Base-by-base conservation (phyloP, 345 rosid genomes). In the Syzygium aromaticum region DNA sequence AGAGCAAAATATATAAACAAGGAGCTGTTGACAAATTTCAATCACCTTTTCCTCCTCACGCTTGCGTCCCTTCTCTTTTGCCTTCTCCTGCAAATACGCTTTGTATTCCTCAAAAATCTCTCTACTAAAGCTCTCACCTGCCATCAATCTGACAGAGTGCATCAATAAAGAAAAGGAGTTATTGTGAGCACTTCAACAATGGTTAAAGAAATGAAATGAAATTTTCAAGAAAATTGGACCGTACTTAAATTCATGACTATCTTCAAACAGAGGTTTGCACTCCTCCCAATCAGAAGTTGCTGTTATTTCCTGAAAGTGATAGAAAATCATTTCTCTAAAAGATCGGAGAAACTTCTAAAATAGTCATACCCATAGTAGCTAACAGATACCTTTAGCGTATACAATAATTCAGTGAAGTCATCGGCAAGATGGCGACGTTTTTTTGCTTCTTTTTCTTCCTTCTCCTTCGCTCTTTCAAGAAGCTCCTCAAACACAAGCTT, bases 11-110 rank as follows among this genome's bases (percentile, higher is more conserved):
- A 52, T 11, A 54, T 38, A 28, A 46, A 56, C 52, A 56, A 46
- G 27, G 16, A 40, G 38, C n/a, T 38, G 54, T 19, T 61, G 63
- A 25, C 30, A 84, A 84, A 51, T 63, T n/a, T 52, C 27, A 46
- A 51, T 52, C 88, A 96, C 98, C 98, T 98, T 98, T 87, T 96
- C 99, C 89, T 98, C 99, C 90, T 95, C 98, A n/a, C 98, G 95
- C 87, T 92, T 96, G 54, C 97, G 96, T 86, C 96, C 99, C 90
- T 96, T 98, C 86, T 98, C 99, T 90, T 94, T 98, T 52, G 97
- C 95, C 92, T 95, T 96, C 90, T 98, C 99, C 87, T 89, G 94
- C 86, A 98, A 91, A 89, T 93, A 91, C 30, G 91, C 86, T 86
- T 93, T 87, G 89, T 95, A 95, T 85, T 98, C 99, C 92, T 96